A percentile compares a stretch with the other conserved stretches of the same genome.
Evolutionary conservation across 2,329 filamentous ascomycete species (phyloP).

Genomic region (Aspergillus tubingensis): DNA sequence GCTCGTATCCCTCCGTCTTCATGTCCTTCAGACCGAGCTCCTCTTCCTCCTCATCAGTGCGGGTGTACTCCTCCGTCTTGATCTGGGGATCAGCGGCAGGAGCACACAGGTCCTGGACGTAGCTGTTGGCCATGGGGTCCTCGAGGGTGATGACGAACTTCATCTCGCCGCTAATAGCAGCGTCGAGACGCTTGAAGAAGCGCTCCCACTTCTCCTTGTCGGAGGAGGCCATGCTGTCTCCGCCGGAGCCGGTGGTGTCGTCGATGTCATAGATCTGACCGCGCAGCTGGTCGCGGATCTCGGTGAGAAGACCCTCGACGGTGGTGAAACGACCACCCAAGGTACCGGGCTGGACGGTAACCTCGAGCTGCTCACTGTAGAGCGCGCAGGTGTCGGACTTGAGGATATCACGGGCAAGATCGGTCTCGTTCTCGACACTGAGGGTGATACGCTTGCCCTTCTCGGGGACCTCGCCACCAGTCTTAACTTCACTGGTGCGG

Average conservation of each 20-base stretch:
- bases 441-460: slow-evolving; percentile 83
- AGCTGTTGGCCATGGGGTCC: slow-evolving; percentile 89
- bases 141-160: slow-evolving; percentile 81
- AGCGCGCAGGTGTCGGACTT: slow-evolving; percentile 93
- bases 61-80: slow-evolving; percentile 75
- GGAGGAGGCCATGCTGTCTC: slow-evolving; percentile 71
- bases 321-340: slow-evolving; percentile 96
- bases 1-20: slow-evolving; percentile 84
- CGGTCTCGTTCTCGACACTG: slow-evolving; percentile 66
- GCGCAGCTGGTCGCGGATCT: slow-evolving; percentile 87
- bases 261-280: slow-evolving; percentile 81
- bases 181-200: slow-evolving; percentile 77
- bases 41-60: slow-evolving; percentile 91
- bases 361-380: slow-evolving; percentile 80
- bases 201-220: slow-evolving; percentile 72
- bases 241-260: slow-evolving; percentile 59
- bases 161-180: slow-evolving; percentile 76
- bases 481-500: slow-evolving; percentile 96
- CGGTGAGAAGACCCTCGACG: slow-evolving; percentile 87
- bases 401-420: slow-evolving; percentile 88
- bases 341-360: slow-evolving; percentile 89
- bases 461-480: slow-evolving; percentile 85
- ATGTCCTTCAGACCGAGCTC: slow-evolving; percentile 89
- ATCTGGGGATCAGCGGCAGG: slow-evolving; percentile 84
- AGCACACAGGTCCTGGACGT: slow-evolving; percentile 81